These are phyloP conservation scores for Suillus luteus DNA, from an alignment of 768 basidiomycete genomes.

Conservation along the genomic window DNA sequence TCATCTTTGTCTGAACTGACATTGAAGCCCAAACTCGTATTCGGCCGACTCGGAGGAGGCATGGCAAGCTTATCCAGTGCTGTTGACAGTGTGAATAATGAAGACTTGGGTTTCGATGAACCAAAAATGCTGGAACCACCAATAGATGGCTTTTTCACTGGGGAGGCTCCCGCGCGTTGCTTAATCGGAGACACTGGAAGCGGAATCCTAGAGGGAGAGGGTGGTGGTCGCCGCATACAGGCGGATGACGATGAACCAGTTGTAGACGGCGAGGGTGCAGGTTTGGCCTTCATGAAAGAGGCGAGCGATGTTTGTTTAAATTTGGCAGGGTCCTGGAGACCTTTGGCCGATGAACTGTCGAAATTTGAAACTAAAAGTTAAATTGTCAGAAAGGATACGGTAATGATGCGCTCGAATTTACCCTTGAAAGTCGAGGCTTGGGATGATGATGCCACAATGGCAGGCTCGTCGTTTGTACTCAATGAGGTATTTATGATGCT, in stretches of 20 bases:
- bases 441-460: neutral
- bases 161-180: constrained; percentile 10
- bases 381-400: neutral
- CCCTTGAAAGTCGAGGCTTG: neutral
- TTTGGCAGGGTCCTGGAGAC: constrained; percentile 18
- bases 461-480: neutral
- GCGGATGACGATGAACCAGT: constrained; percentile 16
- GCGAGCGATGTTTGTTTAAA: constrained; percentile 29
- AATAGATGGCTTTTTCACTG: constrained; percentile 11
- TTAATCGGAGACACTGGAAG: constrained; percentile 26
- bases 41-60: constrained; percentile 66
- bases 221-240: neutral
- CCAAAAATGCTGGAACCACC: constrained; percentile 9
- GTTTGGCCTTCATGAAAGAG: constrained; percentile 24
- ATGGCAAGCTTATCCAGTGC: constrained; percentile 72
- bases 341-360: constrained; percentile 18
- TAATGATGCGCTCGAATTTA: neutral
- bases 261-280: constrained; percentile 14
- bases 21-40: constrained; percentile 67
- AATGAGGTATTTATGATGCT: no score
- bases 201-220: constrained; percentile 34
- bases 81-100: constrained; percentile 64
- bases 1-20: constrained; percentile 17
- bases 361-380: constrained; percentile 10
- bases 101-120: constrained; percentile 29